Conservation (phyloP, 331 rosid species). For the Dryas integrifolia region DNA sequence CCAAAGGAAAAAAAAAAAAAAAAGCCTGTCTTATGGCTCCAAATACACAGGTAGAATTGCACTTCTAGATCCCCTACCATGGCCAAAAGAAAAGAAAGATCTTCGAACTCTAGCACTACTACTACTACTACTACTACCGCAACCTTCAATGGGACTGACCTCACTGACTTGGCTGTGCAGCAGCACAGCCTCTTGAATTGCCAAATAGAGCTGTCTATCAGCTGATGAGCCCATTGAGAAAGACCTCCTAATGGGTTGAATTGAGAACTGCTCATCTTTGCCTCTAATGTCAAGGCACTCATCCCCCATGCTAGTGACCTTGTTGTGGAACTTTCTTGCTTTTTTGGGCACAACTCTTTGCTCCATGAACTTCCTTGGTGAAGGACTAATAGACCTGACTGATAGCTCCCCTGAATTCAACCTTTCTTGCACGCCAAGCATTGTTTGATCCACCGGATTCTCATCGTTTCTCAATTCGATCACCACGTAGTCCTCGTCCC, state of each 20-base stretch:
- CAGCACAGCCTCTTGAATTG: constrained; percentile 68
- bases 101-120: constrained; percentile 53
- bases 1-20: background rate
- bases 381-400: constrained; percentile 34
- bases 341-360: constrained; percentile 30
- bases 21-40: constrained; percentile 32
- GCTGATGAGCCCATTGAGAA: constrained; percentile 92
- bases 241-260: constrained; percentile 86
- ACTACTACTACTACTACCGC: constrained; percentile 21
- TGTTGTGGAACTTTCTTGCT: constrained; percentile 47
- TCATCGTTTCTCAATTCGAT: constrained; percentile 56
- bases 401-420: constrained; percentile 34
- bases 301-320: constrained; percentile 84
- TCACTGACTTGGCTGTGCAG: constrained; percentile 40
- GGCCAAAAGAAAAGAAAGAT: constrained; percentile 82
- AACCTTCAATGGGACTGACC: constrained; percentile 54
- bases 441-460: constrained; percentile 16
- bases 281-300: constrained; percentile 73
- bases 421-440: constrained; percentile 37
- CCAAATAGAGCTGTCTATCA: constrained; percentile 69
- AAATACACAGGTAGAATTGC: constrained; percentile 65
- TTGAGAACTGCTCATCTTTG: constrained; percentile 65
- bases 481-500: constrained; percentile 60
- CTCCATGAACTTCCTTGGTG: constrained; percentile 39
- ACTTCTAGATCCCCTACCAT: constrained; percentile 70